Conservation (phyloP, 2,329 filamentous ascomycete species). For the Botrytis cinerea region DNA sequence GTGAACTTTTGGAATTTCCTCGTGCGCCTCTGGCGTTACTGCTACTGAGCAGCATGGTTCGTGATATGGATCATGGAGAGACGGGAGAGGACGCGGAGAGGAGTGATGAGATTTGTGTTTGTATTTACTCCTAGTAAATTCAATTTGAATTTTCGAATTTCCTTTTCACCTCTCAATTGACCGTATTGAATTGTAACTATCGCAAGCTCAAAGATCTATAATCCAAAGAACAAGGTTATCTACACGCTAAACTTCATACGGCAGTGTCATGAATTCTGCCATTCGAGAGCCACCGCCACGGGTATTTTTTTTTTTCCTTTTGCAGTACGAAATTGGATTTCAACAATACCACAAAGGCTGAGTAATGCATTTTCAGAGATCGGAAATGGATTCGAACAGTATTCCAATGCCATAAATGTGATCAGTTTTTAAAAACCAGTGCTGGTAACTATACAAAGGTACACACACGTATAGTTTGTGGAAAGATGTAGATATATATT, state of each 20-base stretch:
- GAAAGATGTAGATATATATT: slow-evolving; percentile 1
- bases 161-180: slow-evolving; percentile 3
- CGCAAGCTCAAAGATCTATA: not conserved
- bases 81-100: slow-evolving; percentile 29
- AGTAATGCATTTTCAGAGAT: not conserved
- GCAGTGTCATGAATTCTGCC: not conserved
- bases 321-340: not conserved
- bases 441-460: not conserved
- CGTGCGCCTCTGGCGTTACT: slow-evolving; percentile 37
- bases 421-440: not conserved
- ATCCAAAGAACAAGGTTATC: slow-evolving; percentile 1
- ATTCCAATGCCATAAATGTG: not conserved
- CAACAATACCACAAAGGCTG: not conserved
- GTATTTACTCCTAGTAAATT: not conserved
- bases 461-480: too few species aligned
- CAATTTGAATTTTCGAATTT: not conserved
- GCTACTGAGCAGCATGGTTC: slow-evolving; percentile 38
- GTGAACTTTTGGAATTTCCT: slow-evolving; percentile 37
- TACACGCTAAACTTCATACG: slow-evolving; percentile 5
- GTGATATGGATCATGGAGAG: slow-evolving; percentile 39
- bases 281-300: not conserved
- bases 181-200: not conserved
- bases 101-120: slow-evolving; percentile 24
- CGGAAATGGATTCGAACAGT: not conserved
- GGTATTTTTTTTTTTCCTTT: not conserved